These are phyloP conservation scores for Colletotrichum incanum DNA, from an alignment of 2,329 filamentous ascomycete species.

Conservation along the genomic window DNA sequence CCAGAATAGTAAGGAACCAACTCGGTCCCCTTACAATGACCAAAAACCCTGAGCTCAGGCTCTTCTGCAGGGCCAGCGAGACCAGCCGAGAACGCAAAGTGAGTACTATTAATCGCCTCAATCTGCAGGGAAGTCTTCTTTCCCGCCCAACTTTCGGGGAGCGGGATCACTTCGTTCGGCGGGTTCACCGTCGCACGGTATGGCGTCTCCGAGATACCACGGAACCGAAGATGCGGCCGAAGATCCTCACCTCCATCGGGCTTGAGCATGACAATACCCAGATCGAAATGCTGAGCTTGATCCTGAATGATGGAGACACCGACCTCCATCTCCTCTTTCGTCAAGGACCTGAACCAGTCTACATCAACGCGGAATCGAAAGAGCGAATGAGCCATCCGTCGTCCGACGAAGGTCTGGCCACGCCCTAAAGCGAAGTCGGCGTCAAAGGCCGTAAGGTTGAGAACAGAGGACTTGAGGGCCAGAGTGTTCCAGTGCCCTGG, in stretches of 20 bases:
- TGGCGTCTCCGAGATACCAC: conserved; percentile 40
- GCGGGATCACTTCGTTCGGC: conserved; percentile 19
- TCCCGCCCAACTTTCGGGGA: conserved; percentile 31
- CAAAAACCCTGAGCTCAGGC: conserved; percentile 28
- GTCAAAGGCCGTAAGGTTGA: conserved; percentile 70
- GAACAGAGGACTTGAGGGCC: conserved; percentile 61
- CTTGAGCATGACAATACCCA: conserved; percentile 58
- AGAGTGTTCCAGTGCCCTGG: conserved; percentile 60
- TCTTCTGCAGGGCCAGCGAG: not conserved
- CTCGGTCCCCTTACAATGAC: conserved; percentile 38
- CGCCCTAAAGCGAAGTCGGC: conserved; percentile 53
- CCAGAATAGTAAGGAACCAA: conserved; percentile 44
- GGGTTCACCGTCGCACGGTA: conserved; percentile 27
- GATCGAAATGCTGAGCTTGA: conserved; percentile 67
- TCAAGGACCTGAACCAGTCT: conserved; percentile 55
- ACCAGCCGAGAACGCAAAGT: conserved; percentile 38
- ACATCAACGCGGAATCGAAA: conserved; percentile 67
- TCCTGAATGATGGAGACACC: conserved; percentile 69
- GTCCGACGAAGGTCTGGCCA: conserved; percentile 64
- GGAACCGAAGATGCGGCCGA: conserved; percentile 42
- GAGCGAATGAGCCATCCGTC: conserved; percentile 69
- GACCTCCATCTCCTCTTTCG: conserved; percentile 61
- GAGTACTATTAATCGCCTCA: conserved; percentile 39
- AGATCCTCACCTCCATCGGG: conserved; percentile 1
- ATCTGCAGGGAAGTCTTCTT: conserved; percentile 36